Percentiles rank a stretch among this genome's conserved stretches.
These are phyloP conservation scores for Salix suchowensis DNA, from an alignment of 345 rosid genomes.

Conservation along the genomic window DNA sequence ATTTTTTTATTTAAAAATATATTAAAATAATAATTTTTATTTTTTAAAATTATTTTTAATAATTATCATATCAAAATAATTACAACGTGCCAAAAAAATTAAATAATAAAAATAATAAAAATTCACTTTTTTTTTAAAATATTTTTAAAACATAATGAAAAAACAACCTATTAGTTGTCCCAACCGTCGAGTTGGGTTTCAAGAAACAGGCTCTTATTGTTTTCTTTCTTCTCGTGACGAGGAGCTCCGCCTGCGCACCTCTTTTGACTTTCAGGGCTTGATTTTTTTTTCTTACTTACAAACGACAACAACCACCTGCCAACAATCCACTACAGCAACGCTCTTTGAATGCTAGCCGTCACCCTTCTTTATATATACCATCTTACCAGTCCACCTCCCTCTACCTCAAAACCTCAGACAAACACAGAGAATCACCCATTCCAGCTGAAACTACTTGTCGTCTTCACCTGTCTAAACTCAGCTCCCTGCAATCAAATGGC, in stretches of 20 bases:
- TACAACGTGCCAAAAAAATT: too few relatives aligned
- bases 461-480: too few relatives aligned
- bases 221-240: not conserved
- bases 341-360: constrained; percentile 17
- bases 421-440: not conserved
- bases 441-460: too few relatives aligned
- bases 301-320: constrained; percentile 3
- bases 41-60: too few relatives aligned
- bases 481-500: constrained; percentile 27
- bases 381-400: not conserved
- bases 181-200: not conserved
- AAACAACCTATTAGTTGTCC: not conserved
- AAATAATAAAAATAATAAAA: too few relatives aligned
- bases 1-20: too few relatives aligned
- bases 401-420: not conserved
- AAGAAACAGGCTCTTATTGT: too few relatives aligned
- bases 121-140: too few relatives aligned
- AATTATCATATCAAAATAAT: too few relatives aligned
- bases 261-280: not conserved
- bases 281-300: too few relatives aligned
- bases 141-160: fast-evolving
- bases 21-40: too few relatives aligned
- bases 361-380: not conserved
- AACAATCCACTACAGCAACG: constrained; percentile 9
- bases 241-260: not conserved